Percentiles rank a stretch among this genome's conserved stretches.
These are phyloP conservation scores for Kazachstania kunashirensis DNA, from an alignment of 805 yeast species.

Conservation along the genomic window DNA sequence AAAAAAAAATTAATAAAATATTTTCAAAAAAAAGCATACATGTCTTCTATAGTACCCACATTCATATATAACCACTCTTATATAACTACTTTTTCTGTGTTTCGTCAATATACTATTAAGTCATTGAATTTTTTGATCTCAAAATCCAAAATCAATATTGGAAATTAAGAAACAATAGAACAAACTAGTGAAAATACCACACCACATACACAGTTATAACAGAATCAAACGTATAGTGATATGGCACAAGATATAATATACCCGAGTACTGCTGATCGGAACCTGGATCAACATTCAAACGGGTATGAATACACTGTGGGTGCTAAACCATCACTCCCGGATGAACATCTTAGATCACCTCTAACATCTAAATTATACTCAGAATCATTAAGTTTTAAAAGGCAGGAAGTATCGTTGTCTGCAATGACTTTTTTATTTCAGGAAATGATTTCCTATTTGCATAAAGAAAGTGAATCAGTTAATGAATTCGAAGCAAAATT, in stretches of 20 bases:
- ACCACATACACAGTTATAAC: too few relatives aligned
- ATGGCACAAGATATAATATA: conserved; percentile 23
- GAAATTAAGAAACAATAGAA: too few relatives aligned
- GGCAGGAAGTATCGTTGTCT: conserved; percentile 51
- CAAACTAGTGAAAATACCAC: too few relatives aligned
- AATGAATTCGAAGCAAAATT: conserved; percentile 53
- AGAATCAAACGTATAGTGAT: too few relatives aligned
- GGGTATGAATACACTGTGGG: conserved; percentile 27
- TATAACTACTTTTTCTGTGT: too few relatives aligned
- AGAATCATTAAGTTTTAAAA: conserved; percentile 17
- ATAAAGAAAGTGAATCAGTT: conserved; percentile 50
- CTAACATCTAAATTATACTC: conserved; percentile 13
- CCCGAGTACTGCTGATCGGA: conserved; percentile 19
- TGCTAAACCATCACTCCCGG: conserved; percentile 23
- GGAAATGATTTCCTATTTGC: conserved; percentile 59
- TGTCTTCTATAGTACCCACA: background rate
- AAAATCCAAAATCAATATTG: too few relatives aligned
- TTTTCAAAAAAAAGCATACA: background rate
- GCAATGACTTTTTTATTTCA: conserved; percentile 62
- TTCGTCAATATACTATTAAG: too few relatives aligned
- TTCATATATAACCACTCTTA: too few relatives aligned
- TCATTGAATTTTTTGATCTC: too few relatives aligned
- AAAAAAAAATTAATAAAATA: conserved; percentile 1
- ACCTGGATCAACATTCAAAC: conserved; percentile 6
- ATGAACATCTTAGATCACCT: conserved; percentile 9